Base-by-base conservation (phyloP, 106 monocot species). In the Xerophyta viscosa region DNA sequence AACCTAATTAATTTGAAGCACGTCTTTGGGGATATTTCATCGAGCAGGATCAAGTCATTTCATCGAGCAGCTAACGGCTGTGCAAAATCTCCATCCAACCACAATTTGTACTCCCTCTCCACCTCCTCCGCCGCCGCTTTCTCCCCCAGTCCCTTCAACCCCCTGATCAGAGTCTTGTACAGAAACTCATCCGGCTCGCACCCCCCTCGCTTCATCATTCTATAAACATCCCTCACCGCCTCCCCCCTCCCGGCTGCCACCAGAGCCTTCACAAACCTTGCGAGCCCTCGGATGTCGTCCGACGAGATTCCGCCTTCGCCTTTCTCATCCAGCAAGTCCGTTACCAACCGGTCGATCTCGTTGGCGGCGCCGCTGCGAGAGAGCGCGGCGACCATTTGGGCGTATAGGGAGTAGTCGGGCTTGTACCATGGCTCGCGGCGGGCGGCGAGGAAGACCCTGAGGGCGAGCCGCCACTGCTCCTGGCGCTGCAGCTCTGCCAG, bases 401-500 rank as follows among this genome's bases (percentile, higher is more conserved):
- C 80, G 42, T 72, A 81, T 14, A 74, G 50, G 8, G 60, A 26
- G 22, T 51, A 66, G 66, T 84, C 71, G 50, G 68, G 58, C 26
- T 73, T 68, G 55, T 55, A 65, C 55, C 55, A 79, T 48, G 51
- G 50, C 65, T 79, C 79, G 17, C 37, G 22, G 29, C 80, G 76
- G 26, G 62, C 57, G 30, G 70, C 60, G n/a, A 60, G 33, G 57
- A 84, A 80, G 33, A 78, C 64, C 22, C 29, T 53, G 56, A 84
- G 74, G 24, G 90, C 77, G 48, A 84, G 71, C 46, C 21, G 44
- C 20, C 52, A 66, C 24, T 58, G 77, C 41, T 71, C 68, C 68
- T 91, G 84, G 29, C 84, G 70, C 47, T 72, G 67, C 52, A 91
- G 74, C 74, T 91, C 90, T 17, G 58, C 29, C 30, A 84, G 49